Evolutionary conservation across 176 grass and related monocot species (phyloP).

Genomic region (Aegilops umbellulata): DNA sequence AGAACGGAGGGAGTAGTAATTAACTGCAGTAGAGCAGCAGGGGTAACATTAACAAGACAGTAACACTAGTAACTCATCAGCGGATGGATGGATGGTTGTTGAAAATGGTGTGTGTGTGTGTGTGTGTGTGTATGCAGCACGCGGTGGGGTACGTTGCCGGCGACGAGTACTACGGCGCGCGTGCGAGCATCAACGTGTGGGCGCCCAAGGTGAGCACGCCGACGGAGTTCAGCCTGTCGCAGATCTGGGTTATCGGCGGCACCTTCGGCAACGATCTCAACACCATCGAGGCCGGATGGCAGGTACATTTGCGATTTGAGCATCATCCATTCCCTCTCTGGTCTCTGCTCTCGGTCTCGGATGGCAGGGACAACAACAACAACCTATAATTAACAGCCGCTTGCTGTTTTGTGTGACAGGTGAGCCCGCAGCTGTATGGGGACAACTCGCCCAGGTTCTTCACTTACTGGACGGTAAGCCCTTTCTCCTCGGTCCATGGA

Average conservation of each 20-base stretch:
- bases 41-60: not conserved
- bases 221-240: constrained; percentile 90
- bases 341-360: not conserved
- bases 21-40: not conserved
- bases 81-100: not conserved
- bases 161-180: constrained; percentile 85
- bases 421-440: constrained; percentile 89
- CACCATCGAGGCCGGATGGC: constrained; percentile 97
- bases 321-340: not conserved
- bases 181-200: constrained; percentile 96
- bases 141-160: constrained; percentile 88
- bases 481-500: too few relatives aligned
- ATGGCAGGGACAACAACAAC: too few relatives aligned
- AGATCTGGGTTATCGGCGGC: constrained; percentile 94
- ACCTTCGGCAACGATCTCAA: constrained; percentile 91
- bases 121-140: constrained; percentile 45
- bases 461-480: constrained; percentile 87
- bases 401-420: constrained; percentile 41
- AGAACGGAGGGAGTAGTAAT: too few relatives aligned
- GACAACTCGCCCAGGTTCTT: constrained; percentile 85
- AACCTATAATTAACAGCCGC: not conserved
- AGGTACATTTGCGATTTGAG: constrained; percentile 24
- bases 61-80: not conserved
- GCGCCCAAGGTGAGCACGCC: constrained; percentile 59
- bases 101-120: not conserved